Evolutionary conservation across 345 rosid genomes (phyloP).

Genomic region (Mangifera indica): DNA sequence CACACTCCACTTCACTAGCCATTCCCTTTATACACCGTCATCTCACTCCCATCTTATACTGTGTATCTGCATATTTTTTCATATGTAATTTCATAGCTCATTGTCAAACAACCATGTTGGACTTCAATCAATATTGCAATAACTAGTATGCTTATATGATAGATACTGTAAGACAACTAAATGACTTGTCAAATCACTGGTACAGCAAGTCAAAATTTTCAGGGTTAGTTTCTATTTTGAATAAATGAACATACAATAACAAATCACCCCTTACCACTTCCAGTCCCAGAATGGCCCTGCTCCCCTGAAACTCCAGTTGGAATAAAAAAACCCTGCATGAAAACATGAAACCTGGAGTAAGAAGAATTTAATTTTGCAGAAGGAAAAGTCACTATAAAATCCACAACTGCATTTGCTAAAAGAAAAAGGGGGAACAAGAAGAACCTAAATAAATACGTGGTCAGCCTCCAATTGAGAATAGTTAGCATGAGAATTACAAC

Average conservation of each 20-base stretch:
- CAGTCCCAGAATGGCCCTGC: conserved; percentile 37
- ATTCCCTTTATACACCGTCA: background rate
- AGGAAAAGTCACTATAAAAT: background rate
- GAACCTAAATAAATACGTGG: background rate
- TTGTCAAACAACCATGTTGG: background rate
- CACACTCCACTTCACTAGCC: background rate
- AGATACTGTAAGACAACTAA: background rate
- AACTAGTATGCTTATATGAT: background rate
- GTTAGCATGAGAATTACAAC: background rate
- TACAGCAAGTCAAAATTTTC: background rate
- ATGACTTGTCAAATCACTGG: no score
- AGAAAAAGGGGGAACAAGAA: background rate
- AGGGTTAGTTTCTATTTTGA: background rate
- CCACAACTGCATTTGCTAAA: background rate
- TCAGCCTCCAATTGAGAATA: background rate
- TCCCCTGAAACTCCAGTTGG: conserved; percentile 50
- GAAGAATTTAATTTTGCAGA: background rate
- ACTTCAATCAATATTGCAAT: background rate
- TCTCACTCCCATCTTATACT: background rate
- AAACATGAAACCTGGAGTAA: background rate
- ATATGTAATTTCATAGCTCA: background rate
- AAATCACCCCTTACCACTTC: conserved; percentile 50
- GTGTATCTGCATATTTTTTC: background rate
- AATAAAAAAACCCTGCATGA: conserved; percentile 52
- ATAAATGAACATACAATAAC: background rate